Evolutionary conservation across 2,329 filamentous ascomycete genomes (phyloP).

Genomic region (Lachnellula occidentalis): DNA sequence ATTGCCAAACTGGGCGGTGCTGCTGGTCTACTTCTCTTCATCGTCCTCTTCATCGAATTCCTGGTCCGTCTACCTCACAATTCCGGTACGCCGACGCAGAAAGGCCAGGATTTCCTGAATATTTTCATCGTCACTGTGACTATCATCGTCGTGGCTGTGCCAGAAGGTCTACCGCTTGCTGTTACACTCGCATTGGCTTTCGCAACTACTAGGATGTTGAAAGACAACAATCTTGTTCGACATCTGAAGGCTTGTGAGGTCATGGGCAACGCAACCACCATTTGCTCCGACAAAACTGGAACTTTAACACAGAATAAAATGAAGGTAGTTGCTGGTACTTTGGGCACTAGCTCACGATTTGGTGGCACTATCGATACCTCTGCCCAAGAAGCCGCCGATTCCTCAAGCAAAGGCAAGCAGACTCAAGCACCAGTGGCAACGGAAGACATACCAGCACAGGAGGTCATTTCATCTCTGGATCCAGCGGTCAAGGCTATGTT

Average conservation of each 20-base stretch:
- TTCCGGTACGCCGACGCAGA: constrained; percentile 42
- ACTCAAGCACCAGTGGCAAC: constrained; percentile 11
- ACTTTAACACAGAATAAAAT: constrained; percentile 71
- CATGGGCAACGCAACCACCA: constrained; percentile 67
- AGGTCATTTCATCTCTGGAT: constrained; percentile 27
- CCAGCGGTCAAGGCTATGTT: constrained; percentile 37
- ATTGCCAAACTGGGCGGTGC: constrained; percentile 71
- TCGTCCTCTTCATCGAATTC: constrained; percentile 76
- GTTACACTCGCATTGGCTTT: constrained; percentile 65
- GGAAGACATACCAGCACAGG: constrained; percentile 26
- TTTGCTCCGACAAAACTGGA: constrained; percentile 77
- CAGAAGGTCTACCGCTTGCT: constrained; percentile 60
- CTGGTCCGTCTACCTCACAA: constrained; percentile 54
- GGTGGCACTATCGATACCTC: constrained; percentile 32
- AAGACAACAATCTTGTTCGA: constrained; percentile 66
- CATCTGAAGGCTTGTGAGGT: constrained; percentile 63
- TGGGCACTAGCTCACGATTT: constrained; percentile 55
- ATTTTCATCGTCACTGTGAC: constrained; percentile 62
- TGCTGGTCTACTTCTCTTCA: constrained; percentile 69
- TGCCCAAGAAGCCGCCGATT: constrained; percentile 15
- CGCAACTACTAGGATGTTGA: constrained; percentile 61
- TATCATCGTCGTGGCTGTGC: constrained; percentile 64
- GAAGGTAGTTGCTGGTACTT: constrained; percentile 68
- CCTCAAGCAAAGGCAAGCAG: constrained; percentile 23
- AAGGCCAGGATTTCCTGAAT: constrained; percentile 56